A percentile compares a stretch with the other conserved stretches of the same genome.
phyloP scores from a whole-genome alignment of 345 rosid species.

The Gynandropsis gynandra region DNA sequence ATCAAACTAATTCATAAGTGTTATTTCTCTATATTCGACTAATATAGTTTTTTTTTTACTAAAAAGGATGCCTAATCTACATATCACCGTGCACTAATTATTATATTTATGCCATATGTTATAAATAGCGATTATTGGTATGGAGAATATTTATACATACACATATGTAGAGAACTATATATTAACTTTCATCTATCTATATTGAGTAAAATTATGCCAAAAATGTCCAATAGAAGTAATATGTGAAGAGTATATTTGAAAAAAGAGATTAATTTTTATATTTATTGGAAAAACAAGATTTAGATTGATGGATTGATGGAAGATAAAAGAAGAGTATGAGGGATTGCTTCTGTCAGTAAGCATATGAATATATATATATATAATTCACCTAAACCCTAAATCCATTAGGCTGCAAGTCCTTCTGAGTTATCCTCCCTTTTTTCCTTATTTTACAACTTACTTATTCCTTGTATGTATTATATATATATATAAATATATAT shows the following conservation, averaged over 20 bases:
- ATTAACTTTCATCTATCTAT: no score
- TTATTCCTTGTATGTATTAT: background rate
- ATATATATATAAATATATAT: background rate
- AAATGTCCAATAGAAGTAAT: no score
- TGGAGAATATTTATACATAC: no score
- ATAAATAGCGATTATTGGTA: no score
- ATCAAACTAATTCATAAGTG: no score
- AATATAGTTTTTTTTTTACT: no score
- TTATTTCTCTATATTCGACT: no score
- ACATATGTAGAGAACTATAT: no score
- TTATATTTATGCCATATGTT: no score
- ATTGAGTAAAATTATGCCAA: no score
- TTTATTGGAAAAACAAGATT: conserved; percentile 18
- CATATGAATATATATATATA: conserved; percentile 22
- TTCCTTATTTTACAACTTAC: background rate
- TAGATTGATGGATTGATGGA: conserved; percentile 15
- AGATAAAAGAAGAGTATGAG: conserved; percentile 19
- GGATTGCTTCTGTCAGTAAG: conserved; percentile 34
- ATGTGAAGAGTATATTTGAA: background rate
- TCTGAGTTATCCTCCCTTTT: background rate
- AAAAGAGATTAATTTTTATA: conserved; percentile 24
- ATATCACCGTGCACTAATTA: no score
- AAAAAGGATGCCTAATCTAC: no score
- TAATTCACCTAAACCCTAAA: conserved; percentile 20
- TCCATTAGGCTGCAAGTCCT: background rate